phyloP scores from a whole-genome alignment of 306 rosid species.

The Prunus mongolica region DNA sequence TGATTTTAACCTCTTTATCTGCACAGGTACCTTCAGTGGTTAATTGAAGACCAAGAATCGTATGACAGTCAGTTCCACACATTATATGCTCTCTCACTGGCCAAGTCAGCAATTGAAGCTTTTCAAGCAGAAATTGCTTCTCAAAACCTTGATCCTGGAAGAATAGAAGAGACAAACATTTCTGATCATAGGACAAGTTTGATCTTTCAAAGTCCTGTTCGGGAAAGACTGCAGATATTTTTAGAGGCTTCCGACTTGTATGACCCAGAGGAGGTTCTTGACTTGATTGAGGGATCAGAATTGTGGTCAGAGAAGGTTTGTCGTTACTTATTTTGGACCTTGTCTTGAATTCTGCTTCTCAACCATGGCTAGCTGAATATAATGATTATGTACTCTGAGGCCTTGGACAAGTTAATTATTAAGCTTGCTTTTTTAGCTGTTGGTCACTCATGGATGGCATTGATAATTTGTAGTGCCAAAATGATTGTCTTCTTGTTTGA shows the following conservation, averaged over 20 bases:
- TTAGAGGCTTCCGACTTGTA: slow-evolving; percentile 87
- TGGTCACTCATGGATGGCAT: not conserved
- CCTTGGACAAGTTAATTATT: not conserved
- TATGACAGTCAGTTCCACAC: slow-evolving; percentile 75
- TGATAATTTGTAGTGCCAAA: not conserved
- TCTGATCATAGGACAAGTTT: slow-evolving; percentile 31
- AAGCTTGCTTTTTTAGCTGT: not conserved
- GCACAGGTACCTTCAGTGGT: slow-evolving; percentile 87
- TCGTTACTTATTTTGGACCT: slow-evolving; percentile 17
- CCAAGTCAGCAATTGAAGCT: slow-evolving; percentile 77
- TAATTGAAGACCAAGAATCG: slow-evolving; percentile 90
- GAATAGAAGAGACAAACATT: slow-evolving; percentile 22
- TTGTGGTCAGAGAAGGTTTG: slow-evolving; percentile 91
- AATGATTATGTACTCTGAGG: slow-evolving; percentile 13
- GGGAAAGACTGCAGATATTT: slow-evolving; percentile 82
- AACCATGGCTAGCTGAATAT: slow-evolving; percentile 8
- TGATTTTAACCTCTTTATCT: slow-evolving; percentile 20
- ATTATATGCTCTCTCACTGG: slow-evolving; percentile 85
- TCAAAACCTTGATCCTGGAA: slow-evolving; percentile 42
- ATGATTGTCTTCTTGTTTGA: slow-evolving; percentile 1
- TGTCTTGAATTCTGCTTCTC: slow-evolving; percentile 15
- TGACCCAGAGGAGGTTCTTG: slow-evolving; percentile 95
- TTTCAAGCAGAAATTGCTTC: slow-evolving; percentile 44
- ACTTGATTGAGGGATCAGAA: slow-evolving; percentile 90
- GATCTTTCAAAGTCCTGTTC: slow-evolving; percentile 66